phyloP scores from a whole-genome alignment of 2,329 filamentous ascomycete genomes.

The Colletotrichum siamense region DNA sequence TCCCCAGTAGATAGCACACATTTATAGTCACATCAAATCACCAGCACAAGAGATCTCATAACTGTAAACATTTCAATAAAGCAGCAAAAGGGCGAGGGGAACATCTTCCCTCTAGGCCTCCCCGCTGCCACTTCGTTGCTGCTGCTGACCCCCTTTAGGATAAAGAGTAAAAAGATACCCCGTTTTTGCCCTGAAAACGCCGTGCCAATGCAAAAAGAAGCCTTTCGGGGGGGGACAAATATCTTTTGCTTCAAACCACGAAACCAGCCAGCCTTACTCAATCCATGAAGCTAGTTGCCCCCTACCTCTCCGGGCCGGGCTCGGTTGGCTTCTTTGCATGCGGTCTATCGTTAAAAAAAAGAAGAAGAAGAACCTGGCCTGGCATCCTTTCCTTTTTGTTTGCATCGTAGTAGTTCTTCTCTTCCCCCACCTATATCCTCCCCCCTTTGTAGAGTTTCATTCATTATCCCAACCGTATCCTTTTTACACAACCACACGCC shows the following conservation, averaged over 20 bases:
- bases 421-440: too few species aligned
- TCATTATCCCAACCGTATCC: not conserved
- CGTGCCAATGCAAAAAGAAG: constrained; percentile 23
- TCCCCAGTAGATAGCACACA: too few species aligned
- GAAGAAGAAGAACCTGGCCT: too few species aligned
- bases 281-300: too few species aligned
- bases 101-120: not conserved
- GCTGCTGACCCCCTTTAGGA: not conserved
- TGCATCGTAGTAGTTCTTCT: too few species aligned
- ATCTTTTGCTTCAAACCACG: too few species aligned
- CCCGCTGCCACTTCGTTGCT: not conserved
- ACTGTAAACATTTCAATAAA: not conserved
- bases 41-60: not conserved
- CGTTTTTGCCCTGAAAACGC: constrained; percentile 22
- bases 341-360: not conserved
- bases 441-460: not conserved
- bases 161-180: not conserved
- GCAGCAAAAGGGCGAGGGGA: not conserved
- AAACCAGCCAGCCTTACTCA: too few species aligned
- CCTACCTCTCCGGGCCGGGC: too few species aligned
- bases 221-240: too few species aligned
- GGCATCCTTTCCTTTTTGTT: too few species aligned
- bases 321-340: not conserved
- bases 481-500: not conserved
- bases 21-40: not conserved